Percentiles rank a stretch among this genome's conserved stretches.
Evolutionary conservation across 148 eudicot species (phyloP).

Genomic region (Salicornia ramosissima): DNA sequence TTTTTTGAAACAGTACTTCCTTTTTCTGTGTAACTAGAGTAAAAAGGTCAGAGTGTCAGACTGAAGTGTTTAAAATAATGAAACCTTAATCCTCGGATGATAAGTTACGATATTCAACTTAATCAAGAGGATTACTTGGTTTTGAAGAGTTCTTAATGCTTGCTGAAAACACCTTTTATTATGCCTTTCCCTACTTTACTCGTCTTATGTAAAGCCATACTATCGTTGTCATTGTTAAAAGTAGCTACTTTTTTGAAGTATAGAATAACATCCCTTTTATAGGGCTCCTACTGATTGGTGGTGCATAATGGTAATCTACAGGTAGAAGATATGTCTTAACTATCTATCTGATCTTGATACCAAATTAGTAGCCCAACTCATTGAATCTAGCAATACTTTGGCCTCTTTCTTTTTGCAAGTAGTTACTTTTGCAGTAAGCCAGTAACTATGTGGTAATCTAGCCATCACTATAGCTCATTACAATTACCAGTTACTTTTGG

Average conservation of each 20-base stretch:
- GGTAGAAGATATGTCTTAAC: not conserved
- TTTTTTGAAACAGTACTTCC: no score
- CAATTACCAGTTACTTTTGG: no score
- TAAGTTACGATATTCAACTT: not conserved
- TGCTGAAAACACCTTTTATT: not conserved
- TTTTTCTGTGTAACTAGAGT: not conserved
- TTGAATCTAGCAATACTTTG: no score
- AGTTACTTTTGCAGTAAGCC: no score
- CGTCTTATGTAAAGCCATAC: not conserved
- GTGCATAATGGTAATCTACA: not conserved
- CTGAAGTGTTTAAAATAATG: not conserved
- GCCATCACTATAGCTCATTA: no score
- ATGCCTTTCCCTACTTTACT: conserved; percentile 13
- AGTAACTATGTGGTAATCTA: no score
- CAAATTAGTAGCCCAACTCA: no score
- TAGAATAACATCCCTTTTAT: conserved; percentile 5
- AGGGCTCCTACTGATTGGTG: conserved; percentile 10
- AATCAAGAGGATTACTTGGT: conserved; percentile 13
- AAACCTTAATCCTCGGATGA: conserved; percentile 1
- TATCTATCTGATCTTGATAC: no score
- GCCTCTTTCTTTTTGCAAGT: no score
- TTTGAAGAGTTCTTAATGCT: conserved; percentile 19
- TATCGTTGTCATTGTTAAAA: conserved; percentile 17
- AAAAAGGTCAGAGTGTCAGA: not conserved
- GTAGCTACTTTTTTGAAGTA: conserved; percentile 17